These are phyloP conservation scores for Zymoseptoria passerinii DNA, from an alignment of 2,329 filamentous ascomycete species.

Conservation along the genomic window DNA sequence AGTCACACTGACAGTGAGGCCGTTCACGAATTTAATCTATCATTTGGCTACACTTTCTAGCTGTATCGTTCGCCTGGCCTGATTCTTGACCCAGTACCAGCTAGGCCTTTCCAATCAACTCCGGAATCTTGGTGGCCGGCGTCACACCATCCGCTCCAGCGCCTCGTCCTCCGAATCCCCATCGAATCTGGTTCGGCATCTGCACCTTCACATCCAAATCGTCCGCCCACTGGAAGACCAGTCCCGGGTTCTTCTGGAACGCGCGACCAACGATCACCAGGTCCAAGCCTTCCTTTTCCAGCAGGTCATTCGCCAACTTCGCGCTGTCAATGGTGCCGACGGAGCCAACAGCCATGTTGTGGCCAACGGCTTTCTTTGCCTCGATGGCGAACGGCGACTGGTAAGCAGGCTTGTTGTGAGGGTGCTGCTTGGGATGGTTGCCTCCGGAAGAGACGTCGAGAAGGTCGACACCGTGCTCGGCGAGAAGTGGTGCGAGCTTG, in stretches of 20 bases:
- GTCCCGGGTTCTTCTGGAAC: conserved; percentile 74
- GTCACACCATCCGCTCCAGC: not conserved
- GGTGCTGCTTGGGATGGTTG: conserved; percentile 50
- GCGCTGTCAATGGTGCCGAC: conserved; percentile 68
- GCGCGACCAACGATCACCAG: conserved; percentile 65
- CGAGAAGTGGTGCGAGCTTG: conserved; percentile 57
- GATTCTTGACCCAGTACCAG: not conserved
- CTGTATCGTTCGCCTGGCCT: not conserved
- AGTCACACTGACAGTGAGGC: not conserved
- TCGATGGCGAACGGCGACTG: conserved; percentile 65
- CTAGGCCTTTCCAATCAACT: conserved; percentile 1
- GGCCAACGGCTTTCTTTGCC: conserved; percentile 67
- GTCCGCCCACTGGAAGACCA: conserved; percentile 53
- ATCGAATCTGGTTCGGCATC: conserved; percentile 64
- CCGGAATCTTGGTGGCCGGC: conserved; percentile 1
- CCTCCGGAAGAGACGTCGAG: conserved; percentile 76
- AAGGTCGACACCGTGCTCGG: conserved; percentile 67
- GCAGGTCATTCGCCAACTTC: conserved; percentile 56
- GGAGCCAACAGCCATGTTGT: conserved; percentile 59
- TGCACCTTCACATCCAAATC: conserved; percentile 62
- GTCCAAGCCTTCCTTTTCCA: conserved; percentile 49
- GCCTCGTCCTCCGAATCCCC: conserved; percentile 47
- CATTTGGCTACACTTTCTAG: not conserved
- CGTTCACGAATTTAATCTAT: not conserved
- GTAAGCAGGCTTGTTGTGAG: conserved; percentile 56